Conservation (phyloP, 306 rosid genomes). For the Ormosia semicastrata region DNA sequence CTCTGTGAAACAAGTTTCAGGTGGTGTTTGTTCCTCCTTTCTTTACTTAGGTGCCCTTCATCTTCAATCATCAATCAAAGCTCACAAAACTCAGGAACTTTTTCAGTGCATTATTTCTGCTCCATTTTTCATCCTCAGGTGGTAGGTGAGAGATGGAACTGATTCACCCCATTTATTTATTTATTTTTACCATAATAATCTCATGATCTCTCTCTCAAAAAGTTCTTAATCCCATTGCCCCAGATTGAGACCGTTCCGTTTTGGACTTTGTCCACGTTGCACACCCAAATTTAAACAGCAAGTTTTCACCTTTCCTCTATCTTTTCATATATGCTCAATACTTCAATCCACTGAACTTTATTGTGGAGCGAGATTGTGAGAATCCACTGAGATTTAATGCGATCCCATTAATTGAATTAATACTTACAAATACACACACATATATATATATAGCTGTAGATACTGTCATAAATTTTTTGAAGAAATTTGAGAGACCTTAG, state of each 20-base stretch:
- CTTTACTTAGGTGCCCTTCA: background rate
- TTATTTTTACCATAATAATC: background rate
- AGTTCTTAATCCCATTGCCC: background rate
- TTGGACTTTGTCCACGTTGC: constrained; percentile 24
- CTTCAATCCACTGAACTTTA: background rate
- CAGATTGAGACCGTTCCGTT: constrained; percentile 19
- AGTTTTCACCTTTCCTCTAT: background rate
- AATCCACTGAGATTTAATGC: constrained; percentile 20
- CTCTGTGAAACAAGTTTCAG: constrained; percentile 16
- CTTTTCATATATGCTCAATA: background rate
- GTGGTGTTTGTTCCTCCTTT: background rate
- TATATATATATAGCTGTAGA: background rate
- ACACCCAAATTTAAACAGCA: background rate
- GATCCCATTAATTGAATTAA: background rate
- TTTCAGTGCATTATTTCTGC: background rate
- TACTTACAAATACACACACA: background rate
- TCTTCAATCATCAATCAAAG: background rate
- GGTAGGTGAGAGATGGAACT: constrained; percentile 4
- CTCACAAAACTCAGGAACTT: background rate
- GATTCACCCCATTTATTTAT: background rate
- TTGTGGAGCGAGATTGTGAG: background rate
- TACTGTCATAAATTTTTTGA: background rate
- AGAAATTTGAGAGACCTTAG: background rate
- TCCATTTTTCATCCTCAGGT: background rate
- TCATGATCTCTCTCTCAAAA: no score